A percentile compares a stretch with the other conserved stretches of the same genome.
These are phyloP conservation scores for Themeda triandra DNA, from an alignment of 176 grass and related monocot species.

Conservation along the genomic window DNA sequence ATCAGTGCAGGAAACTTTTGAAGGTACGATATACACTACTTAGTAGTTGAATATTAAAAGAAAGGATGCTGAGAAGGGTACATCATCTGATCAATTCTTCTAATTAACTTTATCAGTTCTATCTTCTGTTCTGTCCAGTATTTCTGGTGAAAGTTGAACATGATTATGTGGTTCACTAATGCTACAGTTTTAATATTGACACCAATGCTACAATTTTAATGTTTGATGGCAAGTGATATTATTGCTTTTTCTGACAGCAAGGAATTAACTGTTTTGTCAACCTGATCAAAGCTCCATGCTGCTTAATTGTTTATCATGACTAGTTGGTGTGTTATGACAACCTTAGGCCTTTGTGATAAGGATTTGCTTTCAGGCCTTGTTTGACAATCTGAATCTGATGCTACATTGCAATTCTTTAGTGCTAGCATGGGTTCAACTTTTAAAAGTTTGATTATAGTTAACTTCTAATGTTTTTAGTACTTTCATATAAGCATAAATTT, in stretches of 20 bases:
- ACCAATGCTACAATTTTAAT: neutral
- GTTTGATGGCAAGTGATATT: neutral
- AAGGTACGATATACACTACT: constrained; percentile 37
- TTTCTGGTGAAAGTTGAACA: neutral
- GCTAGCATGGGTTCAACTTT: neutral
- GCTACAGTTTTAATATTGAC: no score
- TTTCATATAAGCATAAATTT: neutral
- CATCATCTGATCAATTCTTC: neutral
- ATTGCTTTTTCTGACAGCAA: neutral
- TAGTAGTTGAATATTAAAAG: neutral
- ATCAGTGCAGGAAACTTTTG: constrained; percentile 36
- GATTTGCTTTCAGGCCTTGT: neutral
- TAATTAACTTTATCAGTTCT: neutral
- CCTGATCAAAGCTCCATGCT: neutral
- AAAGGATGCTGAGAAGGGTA: neutral
- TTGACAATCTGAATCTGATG: constrained; percentile 4
- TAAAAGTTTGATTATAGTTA: neutral
- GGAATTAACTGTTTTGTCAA: neutral
- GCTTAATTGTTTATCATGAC: neutral
- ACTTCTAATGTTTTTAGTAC: neutral
- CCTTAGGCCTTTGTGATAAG: neutral
- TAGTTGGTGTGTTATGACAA: neutral
- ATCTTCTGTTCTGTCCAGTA: neutral
- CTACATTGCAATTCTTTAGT: constrained; percentile 1
- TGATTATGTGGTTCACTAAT: neutral